Evolutionary conservation across 2,329 filamentous ascomycete genomes (phyloP).

Genomic region (Penicillium sp.): DNA sequence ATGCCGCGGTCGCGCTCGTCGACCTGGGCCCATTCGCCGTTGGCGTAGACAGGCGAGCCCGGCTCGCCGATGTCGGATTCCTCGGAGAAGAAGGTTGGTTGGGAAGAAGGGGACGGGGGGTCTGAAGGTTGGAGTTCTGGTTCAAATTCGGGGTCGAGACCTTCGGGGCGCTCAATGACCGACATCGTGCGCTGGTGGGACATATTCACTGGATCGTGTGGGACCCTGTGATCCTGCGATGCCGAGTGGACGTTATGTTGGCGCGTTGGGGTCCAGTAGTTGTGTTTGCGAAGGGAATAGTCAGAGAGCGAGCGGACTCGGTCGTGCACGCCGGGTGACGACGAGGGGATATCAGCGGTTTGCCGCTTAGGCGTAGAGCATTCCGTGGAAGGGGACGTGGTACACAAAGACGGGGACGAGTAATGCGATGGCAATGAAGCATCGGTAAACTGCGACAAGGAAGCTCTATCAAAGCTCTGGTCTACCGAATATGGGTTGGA

Average conservation of each 20-base stretch:
- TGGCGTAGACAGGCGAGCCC: constrained; percentile 31
- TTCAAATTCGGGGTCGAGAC: constrained; percentile 14
- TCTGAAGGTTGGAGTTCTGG: constrained; percentile 8
- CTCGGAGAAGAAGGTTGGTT: constrained; percentile 22
- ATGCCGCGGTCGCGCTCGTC: constrained; percentile 30
- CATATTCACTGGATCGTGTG: constrained; percentile 24
- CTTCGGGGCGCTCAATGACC: constrained; percentile 28
- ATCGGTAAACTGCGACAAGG: constrained; percentile 27
- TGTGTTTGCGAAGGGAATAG: constrained; percentile 19
- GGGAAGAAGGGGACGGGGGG: constrained; percentile 16
- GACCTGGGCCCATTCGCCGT: constrained; percentile 27
- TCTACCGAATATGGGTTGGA: constrained; percentile 20
- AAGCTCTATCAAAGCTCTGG: constrained; percentile 20
- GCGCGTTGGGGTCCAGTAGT: constrained; percentile 14
- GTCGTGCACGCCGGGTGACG: constrained; percentile 20
- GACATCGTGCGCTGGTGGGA: constrained; percentile 28
- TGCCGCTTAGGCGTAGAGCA: constrained; percentile 15
- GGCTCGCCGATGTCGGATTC: constrained; percentile 36
- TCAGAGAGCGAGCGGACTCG: constrained; percentile 24
- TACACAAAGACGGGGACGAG: constrained; percentile 23
- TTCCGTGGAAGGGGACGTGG: constrained; percentile 7
- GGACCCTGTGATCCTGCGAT: constrained; percentile 13
- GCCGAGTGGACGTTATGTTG: background rate
- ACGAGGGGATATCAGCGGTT: constrained; percentile 19
- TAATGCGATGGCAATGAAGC: constrained; percentile 26